phyloP scores from a whole-genome alignment of 345 rosid species.

The Anastatica hierochuntica region DNA sequence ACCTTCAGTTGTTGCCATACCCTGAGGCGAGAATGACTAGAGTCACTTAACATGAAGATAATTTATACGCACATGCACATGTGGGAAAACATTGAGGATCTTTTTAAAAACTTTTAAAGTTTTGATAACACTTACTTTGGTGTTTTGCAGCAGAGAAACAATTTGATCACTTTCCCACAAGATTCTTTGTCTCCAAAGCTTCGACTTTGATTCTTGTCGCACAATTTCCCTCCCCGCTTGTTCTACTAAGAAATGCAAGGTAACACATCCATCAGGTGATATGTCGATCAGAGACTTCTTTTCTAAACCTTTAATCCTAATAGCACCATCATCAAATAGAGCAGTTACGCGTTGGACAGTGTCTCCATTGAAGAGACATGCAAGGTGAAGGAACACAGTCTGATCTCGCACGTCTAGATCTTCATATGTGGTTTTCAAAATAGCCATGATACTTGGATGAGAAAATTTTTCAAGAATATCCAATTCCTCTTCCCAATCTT shows the following conservation, averaged over 20 bases:
- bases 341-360: neutral
- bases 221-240: conserved; percentile 17
- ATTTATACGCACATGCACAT: neutral
- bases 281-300: conserved; percentile 11
- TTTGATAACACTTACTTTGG: neutral
- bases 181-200: neutral
- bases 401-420: neutral
- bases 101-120: too few relatives aligned
- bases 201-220: neutral
- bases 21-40: neutral
- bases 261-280: neutral
- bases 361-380: conserved; percentile 23
- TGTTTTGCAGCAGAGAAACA: neutral
- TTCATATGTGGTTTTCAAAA: neutral
- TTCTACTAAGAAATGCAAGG: conserved; percentile 14
- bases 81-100: neutral
- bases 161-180: conserved; percentile 5
- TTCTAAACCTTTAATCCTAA: neutral
- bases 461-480: neutral
- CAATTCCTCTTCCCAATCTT: conserved; percentile 3
- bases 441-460: neutral
- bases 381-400: conserved; percentile 9
- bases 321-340: neutral
- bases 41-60: neutral
- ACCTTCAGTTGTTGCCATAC: neutral